Base-by-base conservation (phyloP, 2,329 filamentous ascomycete genomes). In the Diaporthe sp. region DNA sequence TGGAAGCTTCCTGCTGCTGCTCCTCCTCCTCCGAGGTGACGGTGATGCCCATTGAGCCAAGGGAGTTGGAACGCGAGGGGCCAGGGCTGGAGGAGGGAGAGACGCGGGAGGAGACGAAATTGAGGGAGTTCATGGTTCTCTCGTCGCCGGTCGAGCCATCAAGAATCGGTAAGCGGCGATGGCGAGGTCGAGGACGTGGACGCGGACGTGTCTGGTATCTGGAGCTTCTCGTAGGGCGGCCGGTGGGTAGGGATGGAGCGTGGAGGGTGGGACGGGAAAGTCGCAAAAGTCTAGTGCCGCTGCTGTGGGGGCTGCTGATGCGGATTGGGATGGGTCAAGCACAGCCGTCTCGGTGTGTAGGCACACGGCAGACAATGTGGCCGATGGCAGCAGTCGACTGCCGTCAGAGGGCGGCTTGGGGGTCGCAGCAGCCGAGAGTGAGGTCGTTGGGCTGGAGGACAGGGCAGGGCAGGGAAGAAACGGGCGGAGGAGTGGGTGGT, bases 51-150 rank as follows among this genome's bases (percentile, higher is more conserved):
- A 91, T 83, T 76, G 88, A 88, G 79, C 86, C 87, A 80, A 92
- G 85, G 39, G 91, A 92, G 83, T 92, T 92, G 77, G 90, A 90
- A 83, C 91, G 88, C 75, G 91, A 89, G 73, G 90, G 88, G 60
- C 84, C 82, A 47, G 90, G 88, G 80, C 87, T 91, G 76, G 90
- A 85, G 73, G 90, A 84, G 79, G 91, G 90, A 80, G 91, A 92
- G 84, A 96, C 94, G 87, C 94, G 93, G 84, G 94, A 92, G 82
- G 95, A 97, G 84, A 98, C 92, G 85, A 98, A 95, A 87, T 97
- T 98, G 88, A 98, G 89, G 82, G 96, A 98, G 92, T 98, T 98
- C 96, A 98, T 98, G 87, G 90, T 94, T 88, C 85, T 85, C 81
- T 82, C 80, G 81, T 84, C 84, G 81, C 84, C 77, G 80, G 82